phyloP scores from a whole-genome alignment of 805 yeast species.

The Jamesozyma jinghongensis region DNA sequence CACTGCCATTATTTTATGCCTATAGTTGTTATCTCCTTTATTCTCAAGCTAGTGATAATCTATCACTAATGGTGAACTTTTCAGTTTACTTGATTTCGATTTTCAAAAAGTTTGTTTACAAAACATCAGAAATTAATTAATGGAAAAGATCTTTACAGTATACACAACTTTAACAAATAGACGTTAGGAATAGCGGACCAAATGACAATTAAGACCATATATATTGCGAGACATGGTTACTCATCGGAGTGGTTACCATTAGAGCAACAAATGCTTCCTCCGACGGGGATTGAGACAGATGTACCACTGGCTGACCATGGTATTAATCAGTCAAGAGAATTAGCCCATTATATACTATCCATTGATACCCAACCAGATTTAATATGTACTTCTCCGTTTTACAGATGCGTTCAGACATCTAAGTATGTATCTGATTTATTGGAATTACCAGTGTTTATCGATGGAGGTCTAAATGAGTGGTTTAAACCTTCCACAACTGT shows the following conservation, averaged over 20 bases:
- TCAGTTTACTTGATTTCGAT: too few species aligned
- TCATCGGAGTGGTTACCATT: constrained; percentile 63
- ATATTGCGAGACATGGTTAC: constrained; percentile 80
- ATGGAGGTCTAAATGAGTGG: constrained; percentile 90
- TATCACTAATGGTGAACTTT: too few species aligned
- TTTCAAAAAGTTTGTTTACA: too few species aligned
- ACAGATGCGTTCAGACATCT: constrained; percentile 79
- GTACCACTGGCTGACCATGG: constrained; percentile 86
- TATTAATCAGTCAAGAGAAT: constrained; percentile 72
- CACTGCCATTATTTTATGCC: too few species aligned
- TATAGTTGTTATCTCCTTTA: too few species aligned
- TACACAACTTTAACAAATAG: too few species aligned
- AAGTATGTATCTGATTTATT: constrained; percentile 56
- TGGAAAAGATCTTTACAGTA: too few species aligned
- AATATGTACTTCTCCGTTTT: constrained; percentile 76
- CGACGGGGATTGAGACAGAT: constrained; percentile 87
- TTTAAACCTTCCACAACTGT: constrained; percentile 53
- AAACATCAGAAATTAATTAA: too few species aligned
- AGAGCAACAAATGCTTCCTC: constrained; percentile 38
- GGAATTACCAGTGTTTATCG: constrained; percentile 53
- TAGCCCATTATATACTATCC: constrained; percentile 51
- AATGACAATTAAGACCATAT: constrained; percentile 50
- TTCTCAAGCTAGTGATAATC: not conserved
- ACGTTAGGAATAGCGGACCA: not conserved
- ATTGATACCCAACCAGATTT: constrained; percentile 54